phyloP scores from a whole-genome alignment of 192 early-diverging fungal genomes.

The Coemansia sp. region DNA sequence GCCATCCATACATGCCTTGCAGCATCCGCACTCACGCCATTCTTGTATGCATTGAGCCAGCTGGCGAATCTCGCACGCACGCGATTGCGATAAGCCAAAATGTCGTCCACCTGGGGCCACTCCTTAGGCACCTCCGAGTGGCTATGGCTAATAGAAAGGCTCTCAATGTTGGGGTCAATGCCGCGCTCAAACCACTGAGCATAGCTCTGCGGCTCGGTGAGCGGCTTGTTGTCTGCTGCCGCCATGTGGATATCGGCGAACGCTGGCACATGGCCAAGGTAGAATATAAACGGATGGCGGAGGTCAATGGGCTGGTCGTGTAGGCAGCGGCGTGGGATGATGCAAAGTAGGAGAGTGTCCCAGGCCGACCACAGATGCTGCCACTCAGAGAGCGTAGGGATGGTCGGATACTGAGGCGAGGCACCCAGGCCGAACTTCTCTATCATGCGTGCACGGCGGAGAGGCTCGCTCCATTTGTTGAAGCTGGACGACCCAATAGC shows the following conservation, averaged over 20 bases:
- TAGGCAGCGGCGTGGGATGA: constrained; percentile 59
- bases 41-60: constrained; percentile 38
- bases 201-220: constrained; percentile 64
- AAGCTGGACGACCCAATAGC: neutral
- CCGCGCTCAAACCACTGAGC: constrained; percentile 89
- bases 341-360: constrained; percentile 66
- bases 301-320: constrained; percentile 74
- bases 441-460: neutral
- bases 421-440: neutral
- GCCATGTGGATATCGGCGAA: constrained; percentile 67
- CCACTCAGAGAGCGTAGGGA: constrained; percentile 74
- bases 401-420: constrained; percentile 15
- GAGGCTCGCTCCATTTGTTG: constrained; percentile 17
- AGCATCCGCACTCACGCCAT: constrained; percentile 2
- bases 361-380: constrained; percentile 76
- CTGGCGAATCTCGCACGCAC: constrained; percentile 58
- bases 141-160: constrained; percentile 67
- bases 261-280: constrained; percentile 79
- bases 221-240: constrained; percentile 36
- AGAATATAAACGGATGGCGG: constrained; percentile 88
- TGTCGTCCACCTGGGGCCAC: constrained; percentile 72
- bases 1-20: constrained; percentile 77
- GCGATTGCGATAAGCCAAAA: constrained; percentile 66
- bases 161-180: constrained; percentile 86
- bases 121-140: constrained; percentile 68